Percentiles rank a stretch among this genome's conserved stretches.
Evolutionary conservation across 441 rosid genomes (phyloP).

Genomic region (Jatropha podagrica): DNA sequence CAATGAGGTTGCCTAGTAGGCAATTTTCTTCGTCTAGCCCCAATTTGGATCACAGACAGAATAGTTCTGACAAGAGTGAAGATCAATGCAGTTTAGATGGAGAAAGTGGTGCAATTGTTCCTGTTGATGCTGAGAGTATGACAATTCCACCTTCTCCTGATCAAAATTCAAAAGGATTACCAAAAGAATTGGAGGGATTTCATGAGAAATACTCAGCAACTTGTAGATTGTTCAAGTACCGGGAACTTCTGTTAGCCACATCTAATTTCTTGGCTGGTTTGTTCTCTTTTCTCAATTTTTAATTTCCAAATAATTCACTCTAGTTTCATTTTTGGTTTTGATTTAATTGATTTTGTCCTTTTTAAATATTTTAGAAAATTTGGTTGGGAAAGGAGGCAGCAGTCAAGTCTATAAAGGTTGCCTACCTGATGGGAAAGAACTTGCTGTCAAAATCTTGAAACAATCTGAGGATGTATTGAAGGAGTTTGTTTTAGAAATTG

Average conservation of each 20-base stretch:
- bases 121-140: conserved; percentile 31
- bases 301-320: background rate
- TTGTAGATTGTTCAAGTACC: conserved; percentile 73
- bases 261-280: conserved; percentile 69
- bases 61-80: conserved; percentile 27
- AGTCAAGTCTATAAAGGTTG: conserved; percentile 82
- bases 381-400: conserved; percentile 93
- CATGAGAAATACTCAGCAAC: conserved; percentile 71
- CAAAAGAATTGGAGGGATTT: conserved; percentile 70
- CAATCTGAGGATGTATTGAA: conserved; percentile 61
- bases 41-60: conserved; percentile 51
- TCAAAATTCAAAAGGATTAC: conserved; percentile 36
- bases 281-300: conserved; percentile 31
- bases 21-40: conserved; percentile 47
- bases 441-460: conserved; percentile 84
- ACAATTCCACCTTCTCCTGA: conserved; percentile 35
- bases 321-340: conserved; percentile 7
- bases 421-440: conserved; percentile 75
- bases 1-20: conserved; percentile 52
- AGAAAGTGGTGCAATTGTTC: conserved; percentile 61
- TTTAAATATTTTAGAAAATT: conserved; percentile 47
- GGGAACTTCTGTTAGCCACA: conserved; percentile 67
- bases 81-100: conserved; percentile 40
- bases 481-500: conserved; percentile 79
- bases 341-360: conserved; percentile 2